Base-by-base conservation (phyloP, 2,329 filamentous ascomycete genomes). In the Venturia oleaginea region DNA sequence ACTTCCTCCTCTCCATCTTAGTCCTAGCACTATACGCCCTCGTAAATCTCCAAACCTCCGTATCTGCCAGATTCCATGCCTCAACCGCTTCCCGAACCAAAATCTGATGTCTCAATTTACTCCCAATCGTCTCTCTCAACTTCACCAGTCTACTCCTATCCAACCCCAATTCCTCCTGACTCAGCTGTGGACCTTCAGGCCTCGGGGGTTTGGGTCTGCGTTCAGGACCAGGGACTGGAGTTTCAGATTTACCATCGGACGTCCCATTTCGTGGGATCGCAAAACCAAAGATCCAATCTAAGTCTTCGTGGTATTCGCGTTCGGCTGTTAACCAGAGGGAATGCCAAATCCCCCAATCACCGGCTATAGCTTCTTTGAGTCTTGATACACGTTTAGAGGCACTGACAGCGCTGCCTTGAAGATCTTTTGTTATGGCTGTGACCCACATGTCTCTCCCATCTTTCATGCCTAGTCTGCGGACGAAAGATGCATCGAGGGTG, bases 251-350 rank as follows among this genome's bases (percentile, higher is more conserved):
- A 59, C 80, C 82, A 34, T 80, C 78, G 48, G 81, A 75, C 19
- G 60, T 54, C 13, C 78, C 76, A 24, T 79, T 76, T 59, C 81
- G 80, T 1, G 92, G 90, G 11, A 97, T 81, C 17, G 81, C 79
- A 75, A 97, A 97, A 63, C 93, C 94, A 72, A 97, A 91, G 69
- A 88, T 84, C 91, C 92, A 97, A 72, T 93, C 88, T 2, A 96
- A 79, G 68, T 94, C 89, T n/a, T 83, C 74, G 3, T 88, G 85
- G 8, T 87, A 75, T 32, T 74, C 71, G 54, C 72, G 76, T 70
- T 89, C 86, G n/a, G 90, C 89, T 0, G 87, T 88, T 24, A 96
- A 79, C 92, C 92, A 97, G 24, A 97, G 79, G 0, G 87, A 86
- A 68, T 85, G 86, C 0, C 85, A 80, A 0, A 82, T 77, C 19